phyloP scores from a whole-genome alignment of 108 stramenopile genomes.

The Stephanodiscus triporus region DNA sequence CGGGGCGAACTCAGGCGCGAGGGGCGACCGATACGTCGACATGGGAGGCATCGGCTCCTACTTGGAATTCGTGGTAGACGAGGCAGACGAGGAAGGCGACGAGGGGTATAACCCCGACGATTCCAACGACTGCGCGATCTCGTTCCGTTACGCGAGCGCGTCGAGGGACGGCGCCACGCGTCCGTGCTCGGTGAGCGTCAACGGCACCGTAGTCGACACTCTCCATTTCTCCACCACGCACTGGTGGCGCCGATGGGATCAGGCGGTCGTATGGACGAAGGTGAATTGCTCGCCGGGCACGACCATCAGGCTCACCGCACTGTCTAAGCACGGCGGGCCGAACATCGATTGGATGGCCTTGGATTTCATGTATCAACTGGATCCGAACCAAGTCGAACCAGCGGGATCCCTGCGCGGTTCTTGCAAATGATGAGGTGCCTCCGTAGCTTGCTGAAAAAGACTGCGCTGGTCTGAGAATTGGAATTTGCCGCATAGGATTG shows the following conservation, averaged over 20 bases:
- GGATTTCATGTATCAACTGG: background rate
- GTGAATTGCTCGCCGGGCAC: background rate
- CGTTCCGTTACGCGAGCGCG: constrained; percentile 1
- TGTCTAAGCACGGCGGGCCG: background rate
- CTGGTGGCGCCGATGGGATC: background rate
- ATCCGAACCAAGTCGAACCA: background rate
- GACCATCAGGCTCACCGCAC: background rate
- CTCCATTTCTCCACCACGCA: background rate
- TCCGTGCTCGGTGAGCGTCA: background rate
- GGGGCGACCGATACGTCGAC: background rate
- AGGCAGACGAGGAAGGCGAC: background rate
- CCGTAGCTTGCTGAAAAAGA: background rate
- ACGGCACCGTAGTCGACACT: background rate
- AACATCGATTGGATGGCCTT: background rate
- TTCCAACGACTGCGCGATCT: background rate
- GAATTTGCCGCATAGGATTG: too few species aligned
- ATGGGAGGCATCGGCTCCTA: constrained; percentile 6
- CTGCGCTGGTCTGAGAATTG: too few species aligned
- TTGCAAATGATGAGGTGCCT: background rate
- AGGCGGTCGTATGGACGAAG: background rate
- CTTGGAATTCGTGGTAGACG: background rate
- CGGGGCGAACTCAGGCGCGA: background rate
- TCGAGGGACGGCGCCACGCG: background rate
- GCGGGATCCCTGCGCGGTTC: background rate
- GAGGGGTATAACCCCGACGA: background rate